Base-by-base conservation (phyloP, 2,329 filamentous ascomycete species). In the Verticillium nubilum region DNA sequence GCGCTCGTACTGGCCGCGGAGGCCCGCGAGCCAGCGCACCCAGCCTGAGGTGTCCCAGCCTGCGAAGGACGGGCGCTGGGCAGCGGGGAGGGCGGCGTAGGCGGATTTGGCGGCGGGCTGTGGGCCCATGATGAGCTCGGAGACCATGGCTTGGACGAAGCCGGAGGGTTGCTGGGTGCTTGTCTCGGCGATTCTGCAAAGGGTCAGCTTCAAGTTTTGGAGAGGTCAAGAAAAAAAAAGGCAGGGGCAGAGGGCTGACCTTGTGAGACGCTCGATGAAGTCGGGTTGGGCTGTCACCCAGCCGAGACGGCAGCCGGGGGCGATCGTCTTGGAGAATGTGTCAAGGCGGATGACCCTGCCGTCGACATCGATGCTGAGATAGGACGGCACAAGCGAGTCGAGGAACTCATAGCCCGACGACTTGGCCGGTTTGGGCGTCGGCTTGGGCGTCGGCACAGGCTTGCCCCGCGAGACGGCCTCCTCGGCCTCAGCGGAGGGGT, bases 301-400 rank as follows among this genome's bases (percentile, higher is more conserved):
- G 47, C 94, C 94, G 1, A 97, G 78, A 29, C 94, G 87, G 69
- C 91, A 96, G 2, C 94, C 94, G 0, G 94, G 94, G 0, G 92
- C 92, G 19, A 97, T 84, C 0, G 91, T 96, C 76, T 98, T 97
- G 69, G 90, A 95, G 73, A 97, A 97, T 1, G 93, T 97, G 72
- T 97, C 94, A 3, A 97, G 82, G 54, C 93, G 88, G 60, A 97
- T 82, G 50, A 97, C 93, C 35, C 94, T 88, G 60, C 94, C 94
- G 67, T 97, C 90, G 23, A 84, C 83, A 70, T 97, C 94, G 59
- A 97, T 72, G 62, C 82, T 88, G 52, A 97, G 78, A 72, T 91
- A 97, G 0, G 90, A 95, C 0, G 92, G 92, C 3, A 88, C 86
- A 12, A 97, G 83, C 2, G 88, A 91, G 75, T 96, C 92, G 59